These are phyloP conservation scores for Schizophyllum commune DNA, from an alignment of 1,284 basidiomycete species.

Conservation along the genomic window DNA sequence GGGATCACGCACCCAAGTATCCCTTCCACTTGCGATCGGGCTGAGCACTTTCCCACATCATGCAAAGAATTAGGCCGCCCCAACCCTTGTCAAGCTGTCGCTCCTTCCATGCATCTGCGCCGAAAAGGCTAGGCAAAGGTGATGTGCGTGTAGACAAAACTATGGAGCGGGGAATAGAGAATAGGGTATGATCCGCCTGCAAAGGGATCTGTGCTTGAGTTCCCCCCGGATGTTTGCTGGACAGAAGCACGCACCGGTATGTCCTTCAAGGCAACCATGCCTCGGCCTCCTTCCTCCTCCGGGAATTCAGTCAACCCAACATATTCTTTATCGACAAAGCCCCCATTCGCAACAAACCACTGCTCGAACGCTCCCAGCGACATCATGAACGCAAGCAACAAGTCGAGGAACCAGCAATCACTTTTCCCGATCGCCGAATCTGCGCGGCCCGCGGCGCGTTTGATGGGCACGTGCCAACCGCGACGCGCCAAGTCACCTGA, in stretches of 20 bases:
- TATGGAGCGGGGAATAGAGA: constrained; percentile 74
- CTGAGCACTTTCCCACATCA: constrained; percentile 88
- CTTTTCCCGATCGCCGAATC: neutral
- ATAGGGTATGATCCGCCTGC: constrained; percentile 69
- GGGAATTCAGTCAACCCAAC: constrained; percentile 47
- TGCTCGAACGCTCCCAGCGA: constrained; percentile 22
- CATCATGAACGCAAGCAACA: neutral
- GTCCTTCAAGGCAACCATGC: constrained; percentile 62
- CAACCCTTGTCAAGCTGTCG: constrained; percentile 65
- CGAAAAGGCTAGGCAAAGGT: constrained; percentile 50
- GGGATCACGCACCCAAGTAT: constrained; percentile 69
- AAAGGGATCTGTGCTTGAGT: neutral
- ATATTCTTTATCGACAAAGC: constrained; percentile 30
- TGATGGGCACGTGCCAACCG: neutral
- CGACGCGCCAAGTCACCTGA: neutral
- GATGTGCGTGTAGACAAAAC: constrained; percentile 80
- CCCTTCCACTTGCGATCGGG: constrained; percentile 57
- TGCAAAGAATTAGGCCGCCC: constrained; percentile 82
- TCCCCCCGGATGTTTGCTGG: no score
- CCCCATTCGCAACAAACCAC: constrained; percentile 38
- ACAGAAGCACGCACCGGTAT: constrained; percentile 52
- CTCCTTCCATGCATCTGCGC: constrained; percentile 53
- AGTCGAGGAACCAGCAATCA: constrained; percentile 16
- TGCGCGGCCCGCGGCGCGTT: neutral
- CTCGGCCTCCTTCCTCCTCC: constrained; percentile 52